Evolutionary conservation across 345 rosid species (phyloP), one percentile per base, ranked within the genome.

Genomic region (Citrus australasica): DNA sequence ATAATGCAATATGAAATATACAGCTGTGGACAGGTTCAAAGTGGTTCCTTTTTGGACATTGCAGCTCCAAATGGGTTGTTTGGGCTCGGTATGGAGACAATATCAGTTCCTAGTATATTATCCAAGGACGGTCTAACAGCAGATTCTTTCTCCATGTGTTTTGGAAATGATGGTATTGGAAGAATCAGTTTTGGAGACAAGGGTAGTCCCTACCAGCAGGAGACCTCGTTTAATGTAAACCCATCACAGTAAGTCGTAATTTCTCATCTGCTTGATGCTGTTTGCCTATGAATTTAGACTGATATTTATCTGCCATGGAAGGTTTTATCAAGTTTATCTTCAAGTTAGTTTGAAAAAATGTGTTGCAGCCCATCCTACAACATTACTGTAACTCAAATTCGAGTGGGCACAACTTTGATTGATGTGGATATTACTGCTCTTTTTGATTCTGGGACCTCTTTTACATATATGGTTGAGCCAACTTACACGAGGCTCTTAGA

Each of bases 11-110:
- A 63, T 85, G 83, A 85, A 76, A 24, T 92, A 58, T 90, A 88
- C 93, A 95, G 99, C 78, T 95, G 97, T 88, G 98, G 97, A 70
- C 97, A 91, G 90, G 93, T 93, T 64, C 97, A 93, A 81, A 92
- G 90, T 62, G 97, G 99, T 77, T 93, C 99, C 0, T 95, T 93
- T 83, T 88, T 91, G 24, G 96, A 96, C 60, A 84, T 90, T 82
- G 99, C 97, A 22, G 98, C 97, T 71, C 95, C 97, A 22, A 89
- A 90, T 81, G 98, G 98, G 73, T 86, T 96, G 67, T 87, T 92
- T 42, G 92, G 97, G 69, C 94, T 92, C 58, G 97, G 99, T 42
- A 91, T 93, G 98, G 97, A 90, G 86, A 89, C 88, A 80, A 88
- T 89, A 81, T 92, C 97, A 27, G 97, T 92, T 81, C 97, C 98